Evolutionary conservation across 176 grass and related monocot species (phyloP), one percentile per base, ranked within the genome.

Genomic region (Leersia perrieri): DNA sequence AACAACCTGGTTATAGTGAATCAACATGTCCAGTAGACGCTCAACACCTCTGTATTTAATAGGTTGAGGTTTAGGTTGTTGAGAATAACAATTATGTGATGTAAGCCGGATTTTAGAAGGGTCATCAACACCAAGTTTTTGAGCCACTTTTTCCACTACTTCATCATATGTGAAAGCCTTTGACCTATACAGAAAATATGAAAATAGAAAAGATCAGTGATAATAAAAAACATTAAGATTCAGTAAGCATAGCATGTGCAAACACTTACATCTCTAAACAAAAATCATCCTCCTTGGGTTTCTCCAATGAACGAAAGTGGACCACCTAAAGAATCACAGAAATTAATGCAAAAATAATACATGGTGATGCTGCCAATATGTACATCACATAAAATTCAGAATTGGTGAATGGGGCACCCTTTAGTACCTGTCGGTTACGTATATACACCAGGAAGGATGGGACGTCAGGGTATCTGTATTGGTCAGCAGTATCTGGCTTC

Each of bases 31-130:
- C 15, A 88, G 70, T 47, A 99, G 89, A 80, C 90, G 93, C 25
- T 99, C 96, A 60, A 91, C 89, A 0, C 93, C 90, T 73, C 96
- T 91, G 72, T 90, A 95, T 85, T 93, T 99, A 78, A 99, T 95
- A n/a, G 96, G 92, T 69, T 99, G 96, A 49, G 96, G 96, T 77
- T 99, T 99, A 75, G 96, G 96, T 74, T 99, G 96, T 64, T 99
- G 96, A 33, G 96, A 99, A 73, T 99, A 99, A 79, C 96, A 95
- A 81, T 99, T 99, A 81, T 99, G 96, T 73, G 96, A 95, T 81
- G 92, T 99, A 42, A 99, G 90, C 66, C 93, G 87, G 79, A 99
- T 95, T 99, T 99, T 99, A 5, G 93, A 86, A 76, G 96, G 90
- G 66, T 99, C 93, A 61, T 99, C 90, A 32, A 99, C 65, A 60